Base-by-base conservation (phyloP, 140 eudicot genomes). In the Oenanthe javanica region DNA sequence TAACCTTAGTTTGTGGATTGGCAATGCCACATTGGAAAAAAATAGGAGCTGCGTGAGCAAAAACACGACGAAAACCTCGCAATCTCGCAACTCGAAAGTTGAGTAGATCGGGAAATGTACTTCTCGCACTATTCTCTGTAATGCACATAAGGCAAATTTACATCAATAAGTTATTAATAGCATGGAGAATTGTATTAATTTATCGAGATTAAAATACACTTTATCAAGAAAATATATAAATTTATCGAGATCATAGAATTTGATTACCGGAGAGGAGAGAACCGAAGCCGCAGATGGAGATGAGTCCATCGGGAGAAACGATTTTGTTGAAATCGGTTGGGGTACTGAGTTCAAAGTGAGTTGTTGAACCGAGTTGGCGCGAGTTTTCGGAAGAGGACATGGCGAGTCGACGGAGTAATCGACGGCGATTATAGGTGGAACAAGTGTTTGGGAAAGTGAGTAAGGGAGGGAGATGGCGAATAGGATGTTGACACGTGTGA, bases 11-110 rank as follows among this genome's bases (percentile, higher is more conserved):
- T 82, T 89, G 91, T 45, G 92, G 97, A 77, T 88, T 95, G 76
- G 97, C 99, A 61, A 95, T 95, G 48, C 97, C 97, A 40, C 97
- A 93, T 70, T 92, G 95, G 80, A 92, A 95, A 86, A 95, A 95
- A 78, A 92, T 90, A 3, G 99, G 97, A 86, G 99, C 99, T 45
- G 83, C 90, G 76, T 95, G 97, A 81, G 97, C 97, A 61, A 95
- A 95, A 75, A 92, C 96, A 23, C 97, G 92, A 25, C 99, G 89
- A 81, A 92, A 95, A 27, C 97, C 97, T 50, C 79, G 89, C 85
- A 95, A 66, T 78, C 85, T 90, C 15, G 92, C 97, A 49, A 95
- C 86, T 88, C 99, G 87, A 82, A 95, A 95, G 85, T 90, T 89
- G 57, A 88, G 84, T 77, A 95, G 85, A 77, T 95, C 92, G 27